Evolutionary conservation across 2,329 filamentous ascomycete genomes (phyloP).

Genomic region (Stachybotrys echinatus): DNA sequence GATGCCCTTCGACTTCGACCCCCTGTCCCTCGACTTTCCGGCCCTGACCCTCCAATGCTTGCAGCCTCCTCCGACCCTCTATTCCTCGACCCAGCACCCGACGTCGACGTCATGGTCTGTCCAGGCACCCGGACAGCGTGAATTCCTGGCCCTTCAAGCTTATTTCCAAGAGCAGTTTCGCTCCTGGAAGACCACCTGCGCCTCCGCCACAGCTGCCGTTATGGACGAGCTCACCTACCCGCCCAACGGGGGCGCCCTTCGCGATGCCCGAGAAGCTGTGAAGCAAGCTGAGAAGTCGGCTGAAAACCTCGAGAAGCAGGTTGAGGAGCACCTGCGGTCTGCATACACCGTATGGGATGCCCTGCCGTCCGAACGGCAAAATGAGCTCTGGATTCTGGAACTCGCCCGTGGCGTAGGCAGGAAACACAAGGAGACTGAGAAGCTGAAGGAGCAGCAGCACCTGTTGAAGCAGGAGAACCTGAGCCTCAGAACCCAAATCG

Average conservation of each 20-base stretch:
- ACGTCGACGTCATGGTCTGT: constrained; percentile 79
- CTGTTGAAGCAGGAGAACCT: constrained; percentile 50
- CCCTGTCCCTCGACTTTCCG: constrained; percentile 79
- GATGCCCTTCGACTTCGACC: constrained; percentile 73
- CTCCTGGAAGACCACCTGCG: constrained; percentile 54
- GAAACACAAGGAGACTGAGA: constrained; percentile 50
- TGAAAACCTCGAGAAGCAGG: constrained; percentile 60
- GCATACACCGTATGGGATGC: constrained; percentile 73
- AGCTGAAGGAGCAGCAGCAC: constrained; percentile 44
- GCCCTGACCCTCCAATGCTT: constrained; percentile 78
- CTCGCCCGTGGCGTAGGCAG: constrained; percentile 54
- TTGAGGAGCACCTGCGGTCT: constrained; percentile 70
- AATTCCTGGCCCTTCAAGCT: constrained; percentile 65
- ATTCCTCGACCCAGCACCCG: constrained; percentile 73
- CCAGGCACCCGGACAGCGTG: constrained; percentile 64
- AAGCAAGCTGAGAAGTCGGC: constrained; percentile 46
- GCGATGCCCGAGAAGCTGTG: constrained; percentile 40
- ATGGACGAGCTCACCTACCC: constrained; percentile 48
- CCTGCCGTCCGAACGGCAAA: constrained; percentile 50
- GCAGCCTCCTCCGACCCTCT: constrained; percentile 73
- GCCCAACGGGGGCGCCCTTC: constrained; percentile 29
- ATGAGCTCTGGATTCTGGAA: constrained; percentile 57
- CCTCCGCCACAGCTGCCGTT: constrained; percentile 41
- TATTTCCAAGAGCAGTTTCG: constrained; percentile 65
- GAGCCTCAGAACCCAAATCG: constrained; percentile 53